Evolutionary conservation across 2,329 filamentous ascomycete genomes (phyloP).

Genomic region (Tympanopsis confertula): DNA sequence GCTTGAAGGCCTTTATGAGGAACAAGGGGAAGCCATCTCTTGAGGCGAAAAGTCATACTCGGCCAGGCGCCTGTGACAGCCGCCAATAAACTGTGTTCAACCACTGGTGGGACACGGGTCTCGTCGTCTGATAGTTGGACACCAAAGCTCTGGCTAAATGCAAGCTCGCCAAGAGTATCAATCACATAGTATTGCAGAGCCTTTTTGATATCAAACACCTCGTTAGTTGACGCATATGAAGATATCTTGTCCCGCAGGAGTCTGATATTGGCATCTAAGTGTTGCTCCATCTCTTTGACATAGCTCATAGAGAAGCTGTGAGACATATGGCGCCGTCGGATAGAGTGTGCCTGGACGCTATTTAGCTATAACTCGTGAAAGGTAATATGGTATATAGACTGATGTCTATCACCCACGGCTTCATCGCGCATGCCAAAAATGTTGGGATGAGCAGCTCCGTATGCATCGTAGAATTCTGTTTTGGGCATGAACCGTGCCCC

Average conservation of each 20-base stretch:
- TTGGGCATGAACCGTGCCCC: constrained; percentile 15
- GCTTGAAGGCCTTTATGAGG: constrained; percentile 8
- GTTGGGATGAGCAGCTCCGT: constrained; percentile 15
- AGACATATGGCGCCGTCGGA: constrained; percentile 15
- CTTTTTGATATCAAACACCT: constrained; percentile 17
- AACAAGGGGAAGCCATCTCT: constrained; percentile 11
- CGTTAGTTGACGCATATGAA: constrained; percentile 2
- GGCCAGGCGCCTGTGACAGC: constrained; percentile 15
- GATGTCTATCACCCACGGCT: constrained; percentile 2
- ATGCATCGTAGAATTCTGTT: constrained; percentile 21
- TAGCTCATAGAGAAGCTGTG: constrained; percentile 17
- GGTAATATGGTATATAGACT: too few relatives aligned
- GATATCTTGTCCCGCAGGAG: constrained; percentile 12
- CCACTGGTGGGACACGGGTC: constrained; percentile 15
- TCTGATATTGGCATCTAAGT: constrained; percentile 16
- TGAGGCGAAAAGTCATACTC: constrained; percentile 11
- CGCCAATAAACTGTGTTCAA: constrained; percentile 18
- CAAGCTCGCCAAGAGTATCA: constrained; percentile 15
- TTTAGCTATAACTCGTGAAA: too few relatives aligned
- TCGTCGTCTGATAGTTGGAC: constrained; percentile 14
- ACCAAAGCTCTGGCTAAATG: constrained; percentile 18
- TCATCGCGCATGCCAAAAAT: constrained; percentile 20
- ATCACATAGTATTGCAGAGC: constrained; percentile 12
- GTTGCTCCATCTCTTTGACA: constrained; percentile 21
- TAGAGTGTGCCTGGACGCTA: constrained; percentile 9